phyloP scores from a whole-genome alignment of 2,329 filamentous ascomycete species.

The Aspergillus arachidicola region DNA sequence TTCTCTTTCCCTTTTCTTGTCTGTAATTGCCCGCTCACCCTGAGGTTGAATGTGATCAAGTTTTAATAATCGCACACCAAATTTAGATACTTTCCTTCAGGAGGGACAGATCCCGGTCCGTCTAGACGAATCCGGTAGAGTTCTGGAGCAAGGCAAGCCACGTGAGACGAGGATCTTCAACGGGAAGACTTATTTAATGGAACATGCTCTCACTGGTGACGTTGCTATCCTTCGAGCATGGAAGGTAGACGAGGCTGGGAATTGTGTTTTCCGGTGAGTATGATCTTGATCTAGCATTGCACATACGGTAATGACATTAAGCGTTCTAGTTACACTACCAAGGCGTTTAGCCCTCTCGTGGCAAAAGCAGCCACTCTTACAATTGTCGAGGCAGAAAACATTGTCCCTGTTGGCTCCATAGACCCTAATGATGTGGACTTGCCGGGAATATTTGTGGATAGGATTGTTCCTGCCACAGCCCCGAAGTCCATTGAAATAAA shows the following conservation, averaged over 20 bases:
- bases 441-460: slow-evolving; percentile 80
- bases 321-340: slow-evolving; percentile 63
- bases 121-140: slow-evolving; percentile 78
- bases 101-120: slow-evolving; percentile 64
- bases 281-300: neutral
- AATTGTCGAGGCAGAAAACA: slow-evolving; percentile 84
- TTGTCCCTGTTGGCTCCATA: slow-evolving; percentile 74
- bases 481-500: slow-evolving; percentile 73
- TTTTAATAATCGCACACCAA: neutral
- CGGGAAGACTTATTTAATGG: slow-evolving; percentile 74
- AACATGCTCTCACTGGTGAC: slow-evolving; percentile 74
- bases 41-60: neutral
- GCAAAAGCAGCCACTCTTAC: slow-evolving; percentile 77
- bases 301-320: neutral
- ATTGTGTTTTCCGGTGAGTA: slow-evolving; percentile 72
- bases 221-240: slow-evolving; percentile 76
- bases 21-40: neutral
- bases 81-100: slow-evolving; percentile 40
- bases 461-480: slow-evolving; percentile 73
- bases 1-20: neutral
- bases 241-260: slow-evolving; percentile 75
- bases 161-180: slow-evolving; percentile 74
- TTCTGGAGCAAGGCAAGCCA: slow-evolving; percentile 68
- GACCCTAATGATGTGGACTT: slow-evolving; percentile 75
- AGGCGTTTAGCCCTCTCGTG: slow-evolving; percentile 75